phyloP scores from a whole-genome alignment of 768 basidiomycete species.

The Amanita exitialis region DNA sequence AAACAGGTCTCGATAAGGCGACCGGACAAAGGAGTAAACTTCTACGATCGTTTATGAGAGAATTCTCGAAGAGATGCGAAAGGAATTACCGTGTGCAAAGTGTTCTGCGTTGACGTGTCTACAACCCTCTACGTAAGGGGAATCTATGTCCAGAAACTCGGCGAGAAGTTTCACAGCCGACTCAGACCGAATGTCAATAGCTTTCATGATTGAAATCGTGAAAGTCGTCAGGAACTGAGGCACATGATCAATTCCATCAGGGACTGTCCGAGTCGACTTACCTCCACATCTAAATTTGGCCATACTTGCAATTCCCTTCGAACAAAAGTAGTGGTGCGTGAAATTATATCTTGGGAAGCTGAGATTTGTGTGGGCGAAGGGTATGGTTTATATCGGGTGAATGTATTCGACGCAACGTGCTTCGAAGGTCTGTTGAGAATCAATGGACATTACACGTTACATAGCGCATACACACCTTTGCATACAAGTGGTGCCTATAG shows the following conservation, averaged over 20 bases:
- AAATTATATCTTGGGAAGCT: constrained; percentile 63
- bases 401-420: constrained; percentile 87
- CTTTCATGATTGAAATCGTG: constrained; percentile 83
- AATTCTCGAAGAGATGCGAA: constrained; percentile 1
- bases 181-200: constrained; percentile 87
- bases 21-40: constrained; percentile 81
- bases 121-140: constrained; percentile 42
- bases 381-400: constrained; percentile 81
- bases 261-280: constrained; percentile 13
- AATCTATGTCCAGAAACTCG: constrained; percentile 82
- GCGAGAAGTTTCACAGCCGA: constrained; percentile 75
- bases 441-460: constrained; percentile 5
- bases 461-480: constrained; percentile 50
- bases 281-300: constrained; percentile 86
- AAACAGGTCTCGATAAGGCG: constrained; percentile 78
- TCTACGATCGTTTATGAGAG: constrained; percentile 33
- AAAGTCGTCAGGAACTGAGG: constrained; percentile 80
- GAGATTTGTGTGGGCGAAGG: constrained; percentile 83
- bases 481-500: constrained; percentile 71
- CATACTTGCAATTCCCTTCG: constrained; percentile 84
- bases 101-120: constrained; percentile 76
- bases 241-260: background rate
- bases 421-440: constrained; percentile 18
- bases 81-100: constrained; percentile 78
- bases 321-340: constrained; percentile 70